Base-by-base conservation (phyloP, 2,329 filamentous ascomycete genomes). In the Coniella vitis region DNA sequence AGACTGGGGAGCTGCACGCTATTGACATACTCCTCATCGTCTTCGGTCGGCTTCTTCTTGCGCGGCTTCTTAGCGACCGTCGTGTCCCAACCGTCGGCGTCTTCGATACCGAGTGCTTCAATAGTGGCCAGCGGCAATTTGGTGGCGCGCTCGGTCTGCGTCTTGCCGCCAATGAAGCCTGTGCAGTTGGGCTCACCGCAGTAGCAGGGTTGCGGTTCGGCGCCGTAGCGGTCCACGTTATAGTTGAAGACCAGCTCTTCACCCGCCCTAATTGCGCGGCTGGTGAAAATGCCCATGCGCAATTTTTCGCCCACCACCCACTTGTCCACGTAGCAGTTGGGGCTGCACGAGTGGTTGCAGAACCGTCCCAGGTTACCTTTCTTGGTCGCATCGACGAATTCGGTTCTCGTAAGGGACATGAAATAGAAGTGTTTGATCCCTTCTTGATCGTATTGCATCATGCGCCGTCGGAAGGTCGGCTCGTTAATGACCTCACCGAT, bases 341-440 rank as follows among this genome's bases (percentile, higher is more conserved):
- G 93, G 65, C 93, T 95, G 76, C 93, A 98, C 8, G 93, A 97
- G 66, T 98, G 93, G 62, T 98, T 98, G 78, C 93, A 98, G 63
- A 98, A 98, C 25, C 93, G 84, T 45, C 90, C 93, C 5, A 98
- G 78, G 58, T 97, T 97, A 44, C 93, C 93, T 65, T 89, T 95
- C 64, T 93, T 95, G 9, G 93, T 98, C 19, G 93, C 93, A 69
- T 98, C 93, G 51, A 98, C 90, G 63, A 97, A 98, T 66, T 97
- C 93, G 61, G 84, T 87, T 66, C 95, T 95, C 63, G 83, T 95
- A 54, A 98, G 82, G 22, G 93, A 97, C 93, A 98, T 98, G 73
- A 98, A 98, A 69, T 98, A 98, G 67, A 98, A 98, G 69, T 98
- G 93, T 67, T 94, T 95, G 75, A 98, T 96, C 53, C 90, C 90